These are phyloP conservation scores for Gyrodon lividus DNA, from an alignment of 768 basidiomycete species.

Conservation along the genomic window DNA sequence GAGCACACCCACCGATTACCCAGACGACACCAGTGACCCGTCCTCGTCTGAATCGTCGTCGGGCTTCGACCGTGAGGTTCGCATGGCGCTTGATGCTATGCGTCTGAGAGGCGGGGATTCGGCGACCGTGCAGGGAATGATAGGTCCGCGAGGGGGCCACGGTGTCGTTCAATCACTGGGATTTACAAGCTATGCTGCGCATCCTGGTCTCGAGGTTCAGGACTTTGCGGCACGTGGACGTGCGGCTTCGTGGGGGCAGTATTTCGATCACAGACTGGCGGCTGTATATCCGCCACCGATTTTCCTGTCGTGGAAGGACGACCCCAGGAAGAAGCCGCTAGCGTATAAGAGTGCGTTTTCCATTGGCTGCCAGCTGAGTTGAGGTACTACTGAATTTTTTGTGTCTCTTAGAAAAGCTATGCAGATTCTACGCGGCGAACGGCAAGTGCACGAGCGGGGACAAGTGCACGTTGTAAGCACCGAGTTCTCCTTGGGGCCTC, in stretches of 20 bases:
- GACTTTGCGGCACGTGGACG: slow-evolving; percentile 2
- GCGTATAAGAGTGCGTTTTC: slow-evolving; percentile 30
- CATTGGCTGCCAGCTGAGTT: neutral
- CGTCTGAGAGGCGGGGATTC: slow-evolving; percentile 3
- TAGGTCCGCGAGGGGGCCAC: slow-evolving; percentile 8
- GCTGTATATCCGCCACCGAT: slow-evolving; percentile 1
- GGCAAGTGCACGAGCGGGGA: slow-evolving; percentile 52
- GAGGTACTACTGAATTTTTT: neutral
- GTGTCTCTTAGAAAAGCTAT: slow-evolving; percentile 50
- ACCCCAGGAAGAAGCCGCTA: slow-evolving; percentile 17
- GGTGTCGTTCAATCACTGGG: slow-evolving; percentile 12
- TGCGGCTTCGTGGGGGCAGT: slow-evolving; percentile 9
- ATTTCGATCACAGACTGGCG: slow-evolving; percentile 1
- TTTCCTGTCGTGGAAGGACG: slow-evolving; percentile 15
- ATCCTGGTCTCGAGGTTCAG: slow-evolving; percentile 15
- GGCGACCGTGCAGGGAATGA: neutral
- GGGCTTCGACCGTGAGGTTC: slow-evolving; percentile 11
- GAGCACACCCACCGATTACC: slow-evolving; percentile 15
- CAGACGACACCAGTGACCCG: slow-evolving; percentile 27
- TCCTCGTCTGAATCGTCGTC: slow-evolving; percentile 25
- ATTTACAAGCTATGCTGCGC: slow-evolving; percentile 11
- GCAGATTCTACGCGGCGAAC: slow-evolving; percentile 50
- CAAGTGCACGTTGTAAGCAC: slow-evolving; percentile 58
- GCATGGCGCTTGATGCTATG: slow-evolving; percentile 4
- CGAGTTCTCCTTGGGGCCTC: neutral